These are phyloP conservation scores for Rutstroemia sp. DNA, from an alignment of 2,329 filamentous ascomycete species.

Conservation along the genomic window DNA sequence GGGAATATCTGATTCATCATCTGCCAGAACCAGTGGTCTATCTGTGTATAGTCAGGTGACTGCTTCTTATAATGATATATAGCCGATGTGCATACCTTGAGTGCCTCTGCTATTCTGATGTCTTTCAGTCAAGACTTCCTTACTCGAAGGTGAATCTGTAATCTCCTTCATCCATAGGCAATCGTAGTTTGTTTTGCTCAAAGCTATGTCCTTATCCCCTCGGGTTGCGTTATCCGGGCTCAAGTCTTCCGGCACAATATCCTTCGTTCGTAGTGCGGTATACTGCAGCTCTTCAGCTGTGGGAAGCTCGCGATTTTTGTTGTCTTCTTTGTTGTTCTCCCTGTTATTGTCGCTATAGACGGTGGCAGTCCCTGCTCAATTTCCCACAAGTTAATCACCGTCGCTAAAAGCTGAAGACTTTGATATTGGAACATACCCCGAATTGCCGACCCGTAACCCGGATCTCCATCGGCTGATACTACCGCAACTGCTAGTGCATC, in stretches of 20 bases:
- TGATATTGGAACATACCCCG: not conserved
- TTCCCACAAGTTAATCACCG: not conserved
- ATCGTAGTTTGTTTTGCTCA: not conserved
- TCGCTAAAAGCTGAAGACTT: not conserved
- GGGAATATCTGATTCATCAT: too few relatives aligned
- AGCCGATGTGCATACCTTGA: not conserved
- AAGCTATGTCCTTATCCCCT: slow-evolving; percentile 7
- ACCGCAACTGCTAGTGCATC: not conserved
- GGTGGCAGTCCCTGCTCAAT: not conserved
- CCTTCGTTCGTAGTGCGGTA: too few relatives aligned
- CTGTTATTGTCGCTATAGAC: not conserved
- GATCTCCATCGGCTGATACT: not conserved
- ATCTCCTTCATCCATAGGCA: not conserved
- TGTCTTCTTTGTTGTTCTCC: too few relatives aligned
- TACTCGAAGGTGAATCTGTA: not conserved
- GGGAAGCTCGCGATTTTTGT: too few relatives aligned
- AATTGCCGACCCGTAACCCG: not conserved
- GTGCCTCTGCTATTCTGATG: not conserved
- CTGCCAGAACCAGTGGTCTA: too few relatives aligned
- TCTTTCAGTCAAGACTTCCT: not conserved
- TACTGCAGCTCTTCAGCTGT: too few relatives aligned
- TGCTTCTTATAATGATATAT: not conserved
- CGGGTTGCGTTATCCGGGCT: too few relatives aligned
- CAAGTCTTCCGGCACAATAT: too few relatives aligned
- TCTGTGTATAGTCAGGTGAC: too few relatives aligned